Conservation (phyloP, 495 filamentous ascomycete species). For the Penicillium malachiteum region DNA sequence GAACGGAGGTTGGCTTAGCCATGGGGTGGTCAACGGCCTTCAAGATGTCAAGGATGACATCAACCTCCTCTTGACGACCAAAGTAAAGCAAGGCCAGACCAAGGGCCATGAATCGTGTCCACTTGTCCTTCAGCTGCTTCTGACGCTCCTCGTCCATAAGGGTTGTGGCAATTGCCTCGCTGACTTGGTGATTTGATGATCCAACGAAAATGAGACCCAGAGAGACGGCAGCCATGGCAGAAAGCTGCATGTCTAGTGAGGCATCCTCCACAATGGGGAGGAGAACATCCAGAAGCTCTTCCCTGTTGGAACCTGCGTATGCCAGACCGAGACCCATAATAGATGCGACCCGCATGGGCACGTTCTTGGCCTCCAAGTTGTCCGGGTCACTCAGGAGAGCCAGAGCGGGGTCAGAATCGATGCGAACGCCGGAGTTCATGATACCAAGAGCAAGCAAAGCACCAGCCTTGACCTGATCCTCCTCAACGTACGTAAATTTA, state of each 20-base stretch:
- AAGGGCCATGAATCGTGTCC: slow-evolving; percentile 93
- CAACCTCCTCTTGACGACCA: slow-evolving; percentile 94
- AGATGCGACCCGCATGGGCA: slow-evolving; percentile 70
- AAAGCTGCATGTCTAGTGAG: slow-evolving; percentile 85
- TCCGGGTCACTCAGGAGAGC: slow-evolving; percentile 78
- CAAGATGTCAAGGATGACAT: slow-evolving; percentile 89
- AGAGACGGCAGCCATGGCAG: slow-evolving; percentile 91
- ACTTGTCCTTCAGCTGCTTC: slow-evolving; percentile 90
- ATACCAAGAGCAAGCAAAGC: slow-evolving; percentile 88
- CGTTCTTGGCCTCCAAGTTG: slow-evolving; percentile 71
- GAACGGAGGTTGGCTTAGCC: slow-evolving; percentile 82
- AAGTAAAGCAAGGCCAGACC: slow-evolving; percentile 94
- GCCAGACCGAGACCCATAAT: slow-evolving; percentile 96
- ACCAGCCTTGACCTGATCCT: slow-evolving; percentile 87
- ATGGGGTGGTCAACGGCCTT: slow-evolving; percentile 96
- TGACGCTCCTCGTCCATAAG: slow-evolving; percentile 87
- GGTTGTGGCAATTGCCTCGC: slow-evolving; percentile 83
- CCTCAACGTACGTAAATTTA: slow-evolving; percentile 79
- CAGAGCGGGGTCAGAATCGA: slow-evolving; percentile 83
- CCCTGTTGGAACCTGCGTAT: slow-evolving; percentile 89
- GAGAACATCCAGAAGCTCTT: slow-evolving; percentile 74
- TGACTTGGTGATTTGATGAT: slow-evolving; percentile 83
- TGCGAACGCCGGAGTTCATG: slow-evolving; percentile 84
- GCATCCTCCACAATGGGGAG: slow-evolving; percentile 84
- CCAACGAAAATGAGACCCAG: slow-evolving; percentile 91